Evolutionary conservation across 257 asterid species (phyloP).

Genomic region (Solanum gandarillasii): DNA sequence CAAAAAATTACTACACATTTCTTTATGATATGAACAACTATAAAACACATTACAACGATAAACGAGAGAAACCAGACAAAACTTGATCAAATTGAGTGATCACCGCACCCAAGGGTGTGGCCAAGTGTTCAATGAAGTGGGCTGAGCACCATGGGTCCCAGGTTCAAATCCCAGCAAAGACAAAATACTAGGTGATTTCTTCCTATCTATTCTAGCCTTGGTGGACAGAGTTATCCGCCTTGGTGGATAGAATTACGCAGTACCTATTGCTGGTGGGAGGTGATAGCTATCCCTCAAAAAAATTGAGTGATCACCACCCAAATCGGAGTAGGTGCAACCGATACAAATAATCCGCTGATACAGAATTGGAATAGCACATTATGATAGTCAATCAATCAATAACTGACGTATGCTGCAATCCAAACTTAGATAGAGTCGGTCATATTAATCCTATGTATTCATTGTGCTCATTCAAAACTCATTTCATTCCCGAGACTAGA

Average conservation of each 20-base stretch:
- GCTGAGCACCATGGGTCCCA: not conserved
- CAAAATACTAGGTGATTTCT: not conserved
- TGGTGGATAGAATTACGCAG: not conserved
- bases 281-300: not conserved
- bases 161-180: not conserved
- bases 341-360: not conserved
- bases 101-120: not conserved
- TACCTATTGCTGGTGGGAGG: not conserved
- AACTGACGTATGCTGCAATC: not conserved
- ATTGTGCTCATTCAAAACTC: not conserved
- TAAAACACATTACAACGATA: not conserved
- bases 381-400: not conserved
- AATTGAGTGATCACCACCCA: not conserved
- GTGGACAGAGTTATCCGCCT: not conserved
- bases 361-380: not conserved
- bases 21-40: not conserved
- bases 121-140: not conserved
- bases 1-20: not conserved
- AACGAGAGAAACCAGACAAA: not conserved
- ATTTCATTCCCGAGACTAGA: not conserved
- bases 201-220: not conserved
- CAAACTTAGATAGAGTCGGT: not conserved
- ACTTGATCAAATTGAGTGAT: rapidly evolving
- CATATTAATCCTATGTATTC: not conserved
- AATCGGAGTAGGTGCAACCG: not conserved